These are phyloP conservation scores for Naganishia randhawae DNA, from an alignment of 768 basidiomycete species.

Conservation along the genomic window DNA sequence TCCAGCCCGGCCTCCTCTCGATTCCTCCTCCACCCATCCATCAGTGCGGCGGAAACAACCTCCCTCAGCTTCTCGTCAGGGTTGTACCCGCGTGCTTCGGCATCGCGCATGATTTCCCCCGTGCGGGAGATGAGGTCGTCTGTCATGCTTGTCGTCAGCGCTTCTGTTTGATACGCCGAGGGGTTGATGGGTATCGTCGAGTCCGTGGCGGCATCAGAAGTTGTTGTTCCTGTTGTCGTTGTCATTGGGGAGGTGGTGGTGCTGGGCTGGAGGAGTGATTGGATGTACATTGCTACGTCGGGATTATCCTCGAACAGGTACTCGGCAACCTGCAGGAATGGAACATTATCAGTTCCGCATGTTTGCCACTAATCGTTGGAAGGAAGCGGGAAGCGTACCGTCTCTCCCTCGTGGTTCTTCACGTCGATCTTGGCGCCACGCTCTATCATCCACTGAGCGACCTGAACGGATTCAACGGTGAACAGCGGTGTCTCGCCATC, in stretches of 20 bases:
- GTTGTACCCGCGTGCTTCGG: conserved; percentile 60
- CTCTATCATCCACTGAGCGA: conserved; percentile 71
- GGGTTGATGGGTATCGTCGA: conserved; percentile 41
- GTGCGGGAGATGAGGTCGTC: conserved; percentile 64
- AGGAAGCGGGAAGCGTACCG: conserved; percentile 56
- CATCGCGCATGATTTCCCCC: conserved; percentile 64
- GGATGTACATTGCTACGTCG: conserved; percentile 41
- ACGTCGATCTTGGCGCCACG: conserved; percentile 66
- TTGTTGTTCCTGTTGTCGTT: background rate
- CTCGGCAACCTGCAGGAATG: conserved; percentile 39
- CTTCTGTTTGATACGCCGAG: conserved; percentile 67
- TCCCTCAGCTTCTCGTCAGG: conserved; percentile 63
- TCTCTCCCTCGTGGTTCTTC: conserved; percentile 68
- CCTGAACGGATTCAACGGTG: conserved; percentile 76
- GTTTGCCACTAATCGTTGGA: background rate
- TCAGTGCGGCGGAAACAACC: conserved; percentile 63
- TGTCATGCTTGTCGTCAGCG: conserved; percentile 67
- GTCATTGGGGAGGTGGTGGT: conserved; percentile 18
- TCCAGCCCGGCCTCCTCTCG: conserved; percentile 6
- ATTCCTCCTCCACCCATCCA: conserved; percentile 55
- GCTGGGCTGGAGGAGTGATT: conserved; percentile 14
- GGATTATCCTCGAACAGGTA: conserved; percentile 44
- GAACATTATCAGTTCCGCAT: background rate
- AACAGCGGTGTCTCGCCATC: conserved; percentile 91
- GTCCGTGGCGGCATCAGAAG: background rate